phyloP scores from a whole-genome alignment of 2,329 filamentous ascomycete species.

The Fusarium poae region DNA sequence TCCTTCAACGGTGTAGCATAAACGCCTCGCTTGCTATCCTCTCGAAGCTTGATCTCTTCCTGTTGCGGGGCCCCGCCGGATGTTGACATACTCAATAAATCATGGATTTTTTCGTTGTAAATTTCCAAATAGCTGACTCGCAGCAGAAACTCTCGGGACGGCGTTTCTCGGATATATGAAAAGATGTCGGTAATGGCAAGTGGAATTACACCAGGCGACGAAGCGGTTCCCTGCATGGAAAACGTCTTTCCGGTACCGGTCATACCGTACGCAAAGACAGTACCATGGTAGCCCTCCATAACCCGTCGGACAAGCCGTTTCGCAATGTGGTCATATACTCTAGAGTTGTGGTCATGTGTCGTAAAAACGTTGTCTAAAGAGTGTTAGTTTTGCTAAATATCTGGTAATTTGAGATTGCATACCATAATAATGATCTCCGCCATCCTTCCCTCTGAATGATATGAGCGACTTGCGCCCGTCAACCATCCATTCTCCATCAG shows the following conservation, averaged over 20 bases:
- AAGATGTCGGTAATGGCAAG: conserved; percentile 99
- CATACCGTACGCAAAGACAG: conserved; percentile 99
- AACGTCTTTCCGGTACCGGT: conserved; percentile 99
- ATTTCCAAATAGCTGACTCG: conserved; percentile 99
- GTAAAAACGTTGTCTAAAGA: conserved; percentile 92
- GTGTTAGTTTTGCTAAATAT: conserved; percentile 35
- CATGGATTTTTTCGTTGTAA: conserved; percentile 98
- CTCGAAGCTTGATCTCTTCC: conserved; percentile 96
- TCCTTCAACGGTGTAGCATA: conserved; percentile 97
- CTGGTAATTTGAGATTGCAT: conserved; percentile 51
- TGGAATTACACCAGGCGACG: conserved; percentile 95
- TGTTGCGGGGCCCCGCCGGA: conserved; percentile 70
- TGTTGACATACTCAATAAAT: conserved; percentile 83
- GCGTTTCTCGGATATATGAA: conserved; percentile 97
- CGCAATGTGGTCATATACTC: conserved; percentile 93
- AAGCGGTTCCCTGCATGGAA: conserved; percentile 98
- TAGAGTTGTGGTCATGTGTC: conserved; percentile 91
- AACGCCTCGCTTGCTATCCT: conserved; percentile 95
- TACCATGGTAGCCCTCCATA: conserved; percentile 99
- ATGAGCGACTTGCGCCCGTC: conserved; percentile 87
- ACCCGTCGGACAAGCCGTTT: conserved; percentile 95
- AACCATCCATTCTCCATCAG: conserved; percentile 90
- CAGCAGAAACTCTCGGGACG: conserved; percentile 91
- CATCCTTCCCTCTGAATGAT: conserved; percentile 87
- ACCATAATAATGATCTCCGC: conserved; percentile 94